A percentile compares a stretch with the other conserved stretches of the same genome.
These are phyloP conservation scores for Pestalotiopsis sp. DNA, from an alignment of 2,329 filamentous ascomycete species.

Conservation along the genomic window DNA sequence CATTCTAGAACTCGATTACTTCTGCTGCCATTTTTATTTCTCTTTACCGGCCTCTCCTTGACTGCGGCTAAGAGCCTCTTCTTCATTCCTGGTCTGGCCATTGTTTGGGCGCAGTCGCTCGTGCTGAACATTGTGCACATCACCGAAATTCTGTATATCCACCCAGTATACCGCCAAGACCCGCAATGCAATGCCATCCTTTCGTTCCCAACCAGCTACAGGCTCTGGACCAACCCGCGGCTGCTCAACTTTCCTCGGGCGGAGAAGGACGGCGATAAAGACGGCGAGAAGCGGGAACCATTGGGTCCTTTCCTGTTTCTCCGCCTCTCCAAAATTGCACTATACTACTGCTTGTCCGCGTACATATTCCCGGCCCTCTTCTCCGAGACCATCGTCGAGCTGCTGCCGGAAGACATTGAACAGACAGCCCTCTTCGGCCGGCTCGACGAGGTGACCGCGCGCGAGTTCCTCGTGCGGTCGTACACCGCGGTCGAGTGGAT, in stretches of 20 bases:
- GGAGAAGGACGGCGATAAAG: neutral
- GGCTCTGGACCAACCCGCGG: neutral
- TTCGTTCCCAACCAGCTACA: neutral
- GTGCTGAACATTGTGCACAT: conserved; percentile 6
- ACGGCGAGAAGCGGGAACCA: neutral
- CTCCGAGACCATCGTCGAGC: conserved; percentile 6
- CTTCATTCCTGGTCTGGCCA: neutral
- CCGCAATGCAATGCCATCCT: neutral
- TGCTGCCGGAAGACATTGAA: conserved; percentile 8
- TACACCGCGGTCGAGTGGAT: conserved; percentile 13
- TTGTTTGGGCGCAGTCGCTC: conserved; percentile 12
- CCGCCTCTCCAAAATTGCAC: neutral
- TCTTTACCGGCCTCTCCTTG: neutral
- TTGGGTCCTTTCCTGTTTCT: neutral
- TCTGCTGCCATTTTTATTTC: neutral
- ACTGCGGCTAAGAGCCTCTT: neutral
- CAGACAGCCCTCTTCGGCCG: neutral
- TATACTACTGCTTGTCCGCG: conserved; percentile 4
- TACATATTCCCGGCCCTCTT: conserved; percentile 4
- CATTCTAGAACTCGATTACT: neutral
- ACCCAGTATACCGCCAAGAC: neutral
- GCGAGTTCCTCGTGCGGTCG: conserved; percentile 6
- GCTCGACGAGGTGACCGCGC: conserved; percentile 3
- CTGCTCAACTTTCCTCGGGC: neutral
- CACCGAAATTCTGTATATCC: neutral